A percentile compares a stretch with the other conserved stretches of the same genome.
Conservation (phyloP, 805 yeast genomes). For the Spathaspora passalidarum region DNA sequence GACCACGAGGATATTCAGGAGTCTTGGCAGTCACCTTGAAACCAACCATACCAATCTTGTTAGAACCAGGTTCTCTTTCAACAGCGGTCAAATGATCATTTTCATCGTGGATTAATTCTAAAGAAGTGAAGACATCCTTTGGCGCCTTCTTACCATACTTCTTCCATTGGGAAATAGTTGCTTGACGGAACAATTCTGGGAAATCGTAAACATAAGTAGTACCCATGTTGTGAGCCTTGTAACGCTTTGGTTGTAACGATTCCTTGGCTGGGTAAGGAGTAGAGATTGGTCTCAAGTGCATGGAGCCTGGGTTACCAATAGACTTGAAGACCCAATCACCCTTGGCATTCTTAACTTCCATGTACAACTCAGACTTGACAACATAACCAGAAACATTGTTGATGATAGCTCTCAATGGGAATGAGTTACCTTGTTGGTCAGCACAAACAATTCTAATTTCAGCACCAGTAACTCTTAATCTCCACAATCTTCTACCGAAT, state of each 20-base stretch:
- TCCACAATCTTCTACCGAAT: constrained; percentile 95
- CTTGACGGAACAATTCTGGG: constrained; percentile 98
- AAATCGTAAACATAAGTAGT: constrained; percentile 97
- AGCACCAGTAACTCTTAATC: constrained; percentile 94
- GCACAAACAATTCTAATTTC: constrained; percentile 95
- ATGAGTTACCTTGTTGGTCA: constrained; percentile 83
- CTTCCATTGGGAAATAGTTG: constrained; percentile 83
- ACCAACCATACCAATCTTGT: constrained; percentile 96
- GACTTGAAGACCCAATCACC: constrained; percentile 98
- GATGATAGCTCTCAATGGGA: constrained; percentile 95
- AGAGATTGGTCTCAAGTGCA: constrained; percentile 94
- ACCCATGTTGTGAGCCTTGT: constrained; percentile 97
- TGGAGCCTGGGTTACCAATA: constrained; percentile 89
- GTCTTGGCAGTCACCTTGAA: constrained; percentile 89
- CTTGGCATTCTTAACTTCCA: constrained; percentile 86
- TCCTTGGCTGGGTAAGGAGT: constrained; percentile 98
- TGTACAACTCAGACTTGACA: constrained; percentile 90
- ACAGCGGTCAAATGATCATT: constrained; percentile 76
- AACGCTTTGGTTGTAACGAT: constrained; percentile 97
- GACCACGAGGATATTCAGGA: constrained; percentile 95
- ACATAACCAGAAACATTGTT: constrained; percentile 97
- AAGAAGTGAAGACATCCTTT: constrained; percentile 71
- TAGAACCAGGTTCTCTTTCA: constrained; percentile 94
- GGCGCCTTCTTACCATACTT: constrained; percentile 61
- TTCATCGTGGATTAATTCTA: constrained; percentile 84